Evolutionary conservation across 768 basidiomycete species (phyloP), one percentile per base, ranked within the genome.

Genomic region (Piloderma croceum): DNA sequence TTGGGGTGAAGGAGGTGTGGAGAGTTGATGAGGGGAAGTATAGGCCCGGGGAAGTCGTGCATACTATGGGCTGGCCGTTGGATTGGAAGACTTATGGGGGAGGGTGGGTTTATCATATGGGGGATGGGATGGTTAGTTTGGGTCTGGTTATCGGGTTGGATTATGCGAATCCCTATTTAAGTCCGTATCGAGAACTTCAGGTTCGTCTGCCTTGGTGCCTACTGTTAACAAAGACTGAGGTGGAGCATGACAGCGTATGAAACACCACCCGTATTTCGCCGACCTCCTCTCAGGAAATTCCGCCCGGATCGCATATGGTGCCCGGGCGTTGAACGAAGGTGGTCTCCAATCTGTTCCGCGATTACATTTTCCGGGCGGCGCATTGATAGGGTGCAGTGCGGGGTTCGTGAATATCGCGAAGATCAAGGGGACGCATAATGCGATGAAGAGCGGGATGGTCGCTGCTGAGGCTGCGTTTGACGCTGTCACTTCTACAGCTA

Each of bases 1-100:
- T 99, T 42, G 96, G 96, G 3, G 67, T 98, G 38, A 98, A 99
- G 69, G 94, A 99, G 61, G 91, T 98, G 2, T 98, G 96, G 96
- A 77, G 87, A 25, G 82, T 99, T 10, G 79, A 79, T 58, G 49
- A 74, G 41, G 71, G 56, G 40, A 52, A 69, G 50, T 74, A 91
- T 58, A 61, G 73, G 21, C 79, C 90, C 0, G 70, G 73, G 3
- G 74, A 89, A 53, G 81, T 96, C n/a, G 74, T 92, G 5, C 96
- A 99, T 62, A 91, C 90, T 6, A 68, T 99, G 52, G 96, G 96
- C 5, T 97, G 86, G 88, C 96, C 96, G 0, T 64, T 99, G 41
- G 79, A 86, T 57, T 74, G 63, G 49, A 63, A 77, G 38, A 92
- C 90, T 1, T 88, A 96, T 54, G 96, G 94, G 3, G 96, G 96